Evolutionary conservation across 129 eudicot species (phyloP).

Genomic region (Apium graveolens): DNA sequence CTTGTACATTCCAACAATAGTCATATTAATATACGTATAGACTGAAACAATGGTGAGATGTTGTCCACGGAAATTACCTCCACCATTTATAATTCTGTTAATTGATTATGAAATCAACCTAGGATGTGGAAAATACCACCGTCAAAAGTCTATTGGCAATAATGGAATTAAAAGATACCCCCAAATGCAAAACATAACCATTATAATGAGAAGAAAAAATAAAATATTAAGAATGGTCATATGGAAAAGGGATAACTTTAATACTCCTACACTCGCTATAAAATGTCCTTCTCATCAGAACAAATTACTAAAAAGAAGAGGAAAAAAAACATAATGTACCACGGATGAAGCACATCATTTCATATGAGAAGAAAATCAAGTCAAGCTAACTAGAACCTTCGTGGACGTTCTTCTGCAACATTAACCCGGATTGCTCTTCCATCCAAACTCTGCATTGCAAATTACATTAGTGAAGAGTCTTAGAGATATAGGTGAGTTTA

Average conservation of each 20-base stretch:
- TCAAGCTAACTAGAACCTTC: slow-evolving; percentile 39
- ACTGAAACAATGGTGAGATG: no score
- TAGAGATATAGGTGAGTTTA: neutral
- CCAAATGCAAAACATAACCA: neutral
- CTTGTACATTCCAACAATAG: no score
- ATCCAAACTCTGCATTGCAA: slow-evolving; percentile 51
- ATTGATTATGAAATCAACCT: no score
- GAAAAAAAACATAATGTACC: neutral
- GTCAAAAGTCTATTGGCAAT: neutral
- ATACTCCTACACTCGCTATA: neutral
- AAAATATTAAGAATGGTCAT: neutral
- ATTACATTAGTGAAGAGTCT: neutral
- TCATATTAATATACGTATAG: no score
- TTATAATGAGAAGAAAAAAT: neutral
- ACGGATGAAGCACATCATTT: neutral
- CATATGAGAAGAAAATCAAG: neutral
- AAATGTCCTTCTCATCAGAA: neutral
- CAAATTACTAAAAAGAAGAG: neutral
- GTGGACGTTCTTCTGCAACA: slow-evolving; percentile 58
- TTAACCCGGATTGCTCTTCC: slow-evolving; percentile 72
- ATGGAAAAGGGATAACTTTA: neutral
- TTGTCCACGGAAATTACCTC: no score
- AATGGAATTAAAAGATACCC: neutral
- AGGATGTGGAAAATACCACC: no score
- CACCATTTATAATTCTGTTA: no score